A percentile compares a stretch with the other conserved stretches of the same genome.
Evolutionary conservation across 495 filamentous ascomycete species (phyloP).

Genomic region (Penicillium alfredii): DNA sequence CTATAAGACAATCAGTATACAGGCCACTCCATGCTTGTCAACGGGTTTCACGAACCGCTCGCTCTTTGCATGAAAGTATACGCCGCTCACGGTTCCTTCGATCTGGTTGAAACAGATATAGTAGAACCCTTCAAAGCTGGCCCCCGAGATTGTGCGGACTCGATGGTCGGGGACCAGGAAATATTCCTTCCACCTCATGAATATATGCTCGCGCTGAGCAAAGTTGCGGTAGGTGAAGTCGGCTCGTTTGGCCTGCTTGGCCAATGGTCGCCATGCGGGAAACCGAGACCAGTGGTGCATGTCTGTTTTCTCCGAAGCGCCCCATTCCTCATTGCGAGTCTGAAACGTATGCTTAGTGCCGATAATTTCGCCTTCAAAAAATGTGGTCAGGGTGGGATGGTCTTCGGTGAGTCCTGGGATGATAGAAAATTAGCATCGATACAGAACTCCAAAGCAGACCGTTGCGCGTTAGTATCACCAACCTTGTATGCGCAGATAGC

Average conservation of each 20-base stretch:
- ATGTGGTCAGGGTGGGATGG: constrained; percentile 93
- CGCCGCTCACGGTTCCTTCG: constrained; percentile 75
- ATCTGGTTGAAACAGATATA: constrained; percentile 99
- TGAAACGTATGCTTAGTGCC: constrained; percentile 90
- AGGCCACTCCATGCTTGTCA: not conserved
- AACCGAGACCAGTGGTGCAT: constrained; percentile 92
- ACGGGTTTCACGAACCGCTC: constrained; percentile 64
- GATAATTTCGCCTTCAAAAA: constrained; percentile 98
- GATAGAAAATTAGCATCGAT: constrained; percentile 4
- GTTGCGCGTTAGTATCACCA: constrained; percentile 19
- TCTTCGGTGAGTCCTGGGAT: constrained; percentile 80
- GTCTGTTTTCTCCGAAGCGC: constrained; percentile 86
- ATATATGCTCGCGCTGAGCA: constrained; percentile 79
- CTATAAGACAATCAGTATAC: constrained; percentile 35
- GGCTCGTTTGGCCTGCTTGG: constrained; percentile 68
- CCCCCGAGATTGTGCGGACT: constrained; percentile 80
- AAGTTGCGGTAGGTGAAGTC: constrained; percentile 65
- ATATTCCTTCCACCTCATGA: constrained; percentile 99
- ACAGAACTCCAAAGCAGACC: constrained; percentile 14
- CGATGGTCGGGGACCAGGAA: constrained; percentile 96
- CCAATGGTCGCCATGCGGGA: constrained; percentile 72
- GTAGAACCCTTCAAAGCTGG: constrained; percentile 98
- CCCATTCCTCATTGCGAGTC: constrained; percentile 86
- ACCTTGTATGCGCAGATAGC: constrained; percentile 97
- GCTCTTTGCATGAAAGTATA: constrained; percentile 97